These are phyloP conservation scores for Pleurotus ostreatus DNA, from an alignment of 768 basidiomycete species.

Conservation along the genomic window DNA sequence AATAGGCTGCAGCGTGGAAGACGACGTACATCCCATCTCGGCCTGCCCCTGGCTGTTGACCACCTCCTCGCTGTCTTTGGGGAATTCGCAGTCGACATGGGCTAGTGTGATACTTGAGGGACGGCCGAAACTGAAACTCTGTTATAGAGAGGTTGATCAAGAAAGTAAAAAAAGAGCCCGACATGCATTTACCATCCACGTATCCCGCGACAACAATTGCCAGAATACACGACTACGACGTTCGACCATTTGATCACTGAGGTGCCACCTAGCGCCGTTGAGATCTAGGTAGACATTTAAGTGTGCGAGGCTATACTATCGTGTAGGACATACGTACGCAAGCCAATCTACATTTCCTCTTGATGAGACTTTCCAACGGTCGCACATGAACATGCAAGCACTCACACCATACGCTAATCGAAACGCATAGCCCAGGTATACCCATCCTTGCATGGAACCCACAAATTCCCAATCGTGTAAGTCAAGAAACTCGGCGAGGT, in stretches of 20 bases:
- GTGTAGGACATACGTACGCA: conserved; percentile 39
- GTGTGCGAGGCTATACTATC: neutral
- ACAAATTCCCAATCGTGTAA: conserved; percentile 47
- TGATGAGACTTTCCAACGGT: no score
- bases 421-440: conserved; percentile 55
- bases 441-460: conserved; percentile 47
- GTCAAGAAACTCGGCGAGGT: conserved; percentile 50
- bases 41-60: conserved; percentile 27
- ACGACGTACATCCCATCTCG: conserved; percentile 38
- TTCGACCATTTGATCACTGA: conserved; percentile 39
- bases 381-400: conserved; percentile 4
- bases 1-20: neutral
- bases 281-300: conserved; percentile 39
- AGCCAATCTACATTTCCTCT: conserved; percentile 35
- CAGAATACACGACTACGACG: conserved; percentile 61
- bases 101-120: conserved; percentile 50
- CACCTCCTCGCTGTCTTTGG: conserved; percentile 36
- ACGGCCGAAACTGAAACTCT: conserved; percentile 63
- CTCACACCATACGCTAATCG: conserved; percentile 59
- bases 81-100: conserved; percentile 56
- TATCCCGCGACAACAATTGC: conserved; percentile 63
- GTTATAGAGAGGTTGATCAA: neutral
- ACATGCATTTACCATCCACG: conserved; percentile 43
- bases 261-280: conserved; percentile 56
- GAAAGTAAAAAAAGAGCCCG: neutral